Conservation (phyloP, 805 yeast genomes). For the Hanseniaspora hatyaiensis region DNA sequence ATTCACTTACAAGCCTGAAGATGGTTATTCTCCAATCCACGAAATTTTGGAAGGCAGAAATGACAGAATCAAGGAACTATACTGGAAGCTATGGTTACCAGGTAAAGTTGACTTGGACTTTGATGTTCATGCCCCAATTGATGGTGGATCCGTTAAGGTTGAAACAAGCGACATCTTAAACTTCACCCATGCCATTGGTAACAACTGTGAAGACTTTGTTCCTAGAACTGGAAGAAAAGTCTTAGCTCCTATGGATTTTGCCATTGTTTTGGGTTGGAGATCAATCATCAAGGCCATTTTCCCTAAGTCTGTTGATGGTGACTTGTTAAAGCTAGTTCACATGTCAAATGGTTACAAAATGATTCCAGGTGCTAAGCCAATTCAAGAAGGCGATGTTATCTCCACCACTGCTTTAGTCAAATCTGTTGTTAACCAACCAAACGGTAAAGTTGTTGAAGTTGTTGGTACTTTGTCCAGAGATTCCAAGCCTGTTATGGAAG, state of each 20-base stretch:
- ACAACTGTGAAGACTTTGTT: slow-evolving; percentile 92
- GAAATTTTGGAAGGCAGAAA: slow-evolving; percentile 88
- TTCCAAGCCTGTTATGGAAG: slow-evolving; percentile 77
- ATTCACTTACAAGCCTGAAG: slow-evolving; percentile 67
- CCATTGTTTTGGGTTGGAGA: slow-evolving; percentile 96
- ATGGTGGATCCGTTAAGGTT: slow-evolving; percentile 58
- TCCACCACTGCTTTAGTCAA: slow-evolving; percentile 71
- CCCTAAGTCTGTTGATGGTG: slow-evolving; percentile 95
- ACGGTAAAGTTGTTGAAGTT: slow-evolving; percentile 93
- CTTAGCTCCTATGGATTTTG: slow-evolving; percentile 97
- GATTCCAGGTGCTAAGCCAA: slow-evolving; percentile 83
- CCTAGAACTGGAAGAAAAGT: slow-evolving; percentile 72
- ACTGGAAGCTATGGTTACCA: slow-evolving; percentile 92
- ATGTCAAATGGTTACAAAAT: slow-evolving; percentile 87
- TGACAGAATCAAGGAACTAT: slow-evolving; percentile 83
- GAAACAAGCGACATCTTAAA: slow-evolving; percentile 72
- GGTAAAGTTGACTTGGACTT: slow-evolving; percentile 54
- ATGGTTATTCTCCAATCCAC: slow-evolving; percentile 91
- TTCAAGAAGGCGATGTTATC: slow-evolving; percentile 78
- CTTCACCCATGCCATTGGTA: slow-evolving; percentile 94
- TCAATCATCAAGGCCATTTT: slow-evolving; percentile 96
- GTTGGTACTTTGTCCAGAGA: slow-evolving; percentile 76
- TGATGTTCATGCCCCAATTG: slow-evolving; percentile 58
- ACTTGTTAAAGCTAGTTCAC: slow-evolving; percentile 84
- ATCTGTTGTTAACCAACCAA: slow-evolving; percentile 79